A percentile compares a stretch with the other conserved stretches of the same genome.
phyloP scores from a whole-genome alignment of 2,329 filamentous ascomycete genomes.

The Fusarium lyarnte region DNA sequence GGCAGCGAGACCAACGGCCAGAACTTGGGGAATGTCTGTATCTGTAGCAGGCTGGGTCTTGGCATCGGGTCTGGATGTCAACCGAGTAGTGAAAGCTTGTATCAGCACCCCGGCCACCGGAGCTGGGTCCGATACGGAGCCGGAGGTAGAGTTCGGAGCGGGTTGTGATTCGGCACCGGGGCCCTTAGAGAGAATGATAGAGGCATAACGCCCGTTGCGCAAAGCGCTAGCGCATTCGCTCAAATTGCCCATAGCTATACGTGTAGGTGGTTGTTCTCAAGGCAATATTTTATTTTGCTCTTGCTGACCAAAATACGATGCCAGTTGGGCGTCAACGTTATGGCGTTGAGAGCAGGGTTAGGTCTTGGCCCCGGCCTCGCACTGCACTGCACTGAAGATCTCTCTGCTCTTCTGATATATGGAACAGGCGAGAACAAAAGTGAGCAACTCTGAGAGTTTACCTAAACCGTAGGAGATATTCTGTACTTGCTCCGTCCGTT shows the following conservation, averaged over 20 bases:
- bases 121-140: constrained; percentile 33
- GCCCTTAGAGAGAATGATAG: constrained; percentile 35
- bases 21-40: constrained; percentile 21
- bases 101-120: constrained; percentile 37
- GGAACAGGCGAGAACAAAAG: not conserved
- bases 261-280: not conserved
- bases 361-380: constrained; percentile 29
- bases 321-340: constrained; percentile 26
- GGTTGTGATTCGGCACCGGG: constrained; percentile 17
- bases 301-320: not conserved
- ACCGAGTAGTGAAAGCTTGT: constrained; percentile 25
- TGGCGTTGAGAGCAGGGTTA: constrained; percentile 28
- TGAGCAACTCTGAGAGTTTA: not conserved
- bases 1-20: constrained; percentile 48
- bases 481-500: not conserved
- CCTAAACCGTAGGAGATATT: not conserved
- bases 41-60: not conserved
- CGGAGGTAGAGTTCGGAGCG: constrained; percentile 30
- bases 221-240: constrained; percentile 32
- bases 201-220: constrained; percentile 38
- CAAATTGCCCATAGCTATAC: not conserved
- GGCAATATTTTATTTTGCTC: not conserved
- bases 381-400: not conserved
- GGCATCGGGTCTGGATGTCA: constrained; percentile 14
- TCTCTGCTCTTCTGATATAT: not conserved